These are phyloP conservation scores for Phytophthora agathidicida DNA, from an alignment of 352 stramenopile genomes.

Conservation along the genomic window DNA sequence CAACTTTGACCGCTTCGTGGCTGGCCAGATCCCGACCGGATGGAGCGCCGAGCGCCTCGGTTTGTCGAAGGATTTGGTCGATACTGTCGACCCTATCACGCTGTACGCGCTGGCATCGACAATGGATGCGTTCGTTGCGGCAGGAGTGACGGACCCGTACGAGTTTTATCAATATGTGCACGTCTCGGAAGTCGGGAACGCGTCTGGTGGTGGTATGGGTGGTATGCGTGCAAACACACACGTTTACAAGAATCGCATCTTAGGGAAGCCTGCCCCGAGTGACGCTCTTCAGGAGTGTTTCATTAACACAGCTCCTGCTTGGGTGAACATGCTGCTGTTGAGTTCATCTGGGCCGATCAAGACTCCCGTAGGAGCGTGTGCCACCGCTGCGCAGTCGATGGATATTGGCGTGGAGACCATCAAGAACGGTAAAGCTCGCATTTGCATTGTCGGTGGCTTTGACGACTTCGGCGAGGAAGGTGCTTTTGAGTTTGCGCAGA, in stretches of 20 bases:
- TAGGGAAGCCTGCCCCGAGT: conserved; percentile 74
- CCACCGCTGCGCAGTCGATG: conserved; percentile 86
- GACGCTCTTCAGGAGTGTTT: conserved; percentile 87
- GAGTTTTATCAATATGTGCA: conserved; percentile 93
- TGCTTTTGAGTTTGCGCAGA: conserved; percentile 89
- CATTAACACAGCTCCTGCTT: conserved; percentile 90
- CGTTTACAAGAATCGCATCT: conserved; percentile 72
- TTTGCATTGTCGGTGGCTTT: conserved; percentile 86
- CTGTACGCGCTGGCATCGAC: conserved; percentile 79
- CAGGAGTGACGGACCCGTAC: conserved; percentile 88
- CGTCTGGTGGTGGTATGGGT: conserved; percentile 82
- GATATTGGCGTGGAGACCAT: conserved; percentile 91
- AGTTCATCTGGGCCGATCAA: conserved; percentile 90
- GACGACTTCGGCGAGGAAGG: conserved; percentile 90
- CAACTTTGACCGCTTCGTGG: conserved; percentile 85
- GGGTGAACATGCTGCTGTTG: conserved; percentile 91
- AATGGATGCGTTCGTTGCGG: conserved; percentile 81
- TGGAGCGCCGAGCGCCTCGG: conserved; percentile 86
- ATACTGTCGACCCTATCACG: conserved; percentile 81
- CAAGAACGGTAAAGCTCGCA: conserved; percentile 83
- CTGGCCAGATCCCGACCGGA: conserved; percentile 88
- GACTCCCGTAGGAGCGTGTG: conserved; percentile 86
- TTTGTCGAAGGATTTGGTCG: conserved; percentile 81
- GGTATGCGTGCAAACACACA: conserved; percentile 79
- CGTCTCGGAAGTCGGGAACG: conserved; percentile 89